Conservation (phyloP, 176 grass and related monocot species). For the Dactylis glomerata region DNA sequence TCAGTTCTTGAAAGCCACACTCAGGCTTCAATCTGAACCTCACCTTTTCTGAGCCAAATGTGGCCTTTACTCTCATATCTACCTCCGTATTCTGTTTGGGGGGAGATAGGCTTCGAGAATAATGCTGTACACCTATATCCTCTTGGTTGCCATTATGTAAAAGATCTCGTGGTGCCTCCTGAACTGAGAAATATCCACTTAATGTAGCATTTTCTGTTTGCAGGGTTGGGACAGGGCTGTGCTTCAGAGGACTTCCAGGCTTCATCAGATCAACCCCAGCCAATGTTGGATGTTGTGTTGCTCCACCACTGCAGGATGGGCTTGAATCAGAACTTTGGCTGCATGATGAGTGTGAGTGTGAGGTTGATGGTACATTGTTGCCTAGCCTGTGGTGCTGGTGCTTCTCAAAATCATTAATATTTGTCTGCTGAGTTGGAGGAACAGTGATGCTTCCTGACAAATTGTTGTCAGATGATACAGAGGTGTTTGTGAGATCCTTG, state of each 20-base stretch:
- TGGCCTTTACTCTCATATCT: slow-evolving; percentile 78
- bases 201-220: slow-evolving; percentile 41
- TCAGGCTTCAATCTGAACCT: slow-evolving; percentile 68
- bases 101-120: slow-evolving; percentile 27
- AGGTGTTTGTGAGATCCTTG: slow-evolving; percentile 68
- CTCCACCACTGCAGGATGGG: slow-evolving; percentile 46
- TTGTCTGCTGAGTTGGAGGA: slow-evolving; percentile 47
- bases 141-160: slow-evolving; percentile 29
- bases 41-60: slow-evolving; percentile 74
- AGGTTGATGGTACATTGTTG: slow-evolving; percentile 42
- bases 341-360: slow-evolving; percentile 54
- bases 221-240: slow-evolving; percentile 31
- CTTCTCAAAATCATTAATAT: slow-evolving; percentile 28
- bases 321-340: slow-evolving; percentile 69
- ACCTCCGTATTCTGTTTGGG: slow-evolving; percentile 33
- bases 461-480: slow-evolving; percentile 59
- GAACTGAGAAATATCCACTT: slow-evolving; percentile 40
- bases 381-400: slow-evolving; percentile 24
- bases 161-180: slow-evolving; percentile 34
- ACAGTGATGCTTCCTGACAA: slow-evolving; percentile 37
- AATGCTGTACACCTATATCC: slow-evolving; percentile 29
- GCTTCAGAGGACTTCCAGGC: slow-evolving; percentile 29
- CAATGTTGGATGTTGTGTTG: slow-evolving; percentile 39
- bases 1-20: slow-evolving; percentile 65
- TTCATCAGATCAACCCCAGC: slow-evolving; percentile 33